Evolutionary conservation across 805 yeast species (phyloP).

Genomic region (Limtongia smithiae): DNA sequence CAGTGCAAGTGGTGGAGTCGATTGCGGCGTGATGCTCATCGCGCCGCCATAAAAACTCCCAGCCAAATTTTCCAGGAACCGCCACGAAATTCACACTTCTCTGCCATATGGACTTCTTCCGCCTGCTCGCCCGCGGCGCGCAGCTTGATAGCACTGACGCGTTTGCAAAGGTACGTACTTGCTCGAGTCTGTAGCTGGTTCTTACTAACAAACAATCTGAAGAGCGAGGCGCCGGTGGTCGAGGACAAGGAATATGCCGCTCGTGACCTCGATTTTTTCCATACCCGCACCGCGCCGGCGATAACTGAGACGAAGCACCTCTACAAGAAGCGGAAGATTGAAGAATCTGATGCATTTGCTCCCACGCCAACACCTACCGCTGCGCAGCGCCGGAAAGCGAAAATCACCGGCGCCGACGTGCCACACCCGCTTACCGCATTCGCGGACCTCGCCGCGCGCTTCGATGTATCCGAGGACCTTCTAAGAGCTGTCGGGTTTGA

Average conservation of each 20-base stretch:
- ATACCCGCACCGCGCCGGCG: conserved; percentile 35
- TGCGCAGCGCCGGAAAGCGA: conserved; percentile 52
- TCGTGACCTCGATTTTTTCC: conserved; percentile 77
- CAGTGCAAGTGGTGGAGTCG: too few species aligned
- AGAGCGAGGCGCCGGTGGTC: conserved; percentile 43
- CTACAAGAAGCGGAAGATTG: not conserved
- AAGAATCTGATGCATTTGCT: conserved; percentile 37
- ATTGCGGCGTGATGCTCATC: too few species aligned
- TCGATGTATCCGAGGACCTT: conserved; percentile 56
- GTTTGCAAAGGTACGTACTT: conserved; percentile 5
- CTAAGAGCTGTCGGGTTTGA: conserved; percentile 62
- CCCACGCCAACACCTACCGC: conserved; percentile 35
- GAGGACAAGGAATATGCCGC: conserved; percentile 47
- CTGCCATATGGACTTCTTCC: conserved; percentile 74
- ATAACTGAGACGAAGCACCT: not conserved
- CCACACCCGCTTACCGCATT: conserved; percentile 93
- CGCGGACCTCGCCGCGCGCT: conserved; percentile 69
- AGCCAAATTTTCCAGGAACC: too few species aligned
- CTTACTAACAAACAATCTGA: conserved; percentile 27
- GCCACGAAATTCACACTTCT: too few species aligned
- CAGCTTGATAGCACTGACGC: conserved; percentile 50
- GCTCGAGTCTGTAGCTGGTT: not conserved
- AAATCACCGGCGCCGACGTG: conserved; percentile 76
- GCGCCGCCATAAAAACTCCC: too few species aligned
- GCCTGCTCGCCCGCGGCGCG: conserved; percentile 83